Percentiles rank a stretch among this genome's conserved stretches.
Evolutionary conservation across 345 rosid species (phyloP).

Genomic region (Excoecaria cochinchinensis): DNA sequence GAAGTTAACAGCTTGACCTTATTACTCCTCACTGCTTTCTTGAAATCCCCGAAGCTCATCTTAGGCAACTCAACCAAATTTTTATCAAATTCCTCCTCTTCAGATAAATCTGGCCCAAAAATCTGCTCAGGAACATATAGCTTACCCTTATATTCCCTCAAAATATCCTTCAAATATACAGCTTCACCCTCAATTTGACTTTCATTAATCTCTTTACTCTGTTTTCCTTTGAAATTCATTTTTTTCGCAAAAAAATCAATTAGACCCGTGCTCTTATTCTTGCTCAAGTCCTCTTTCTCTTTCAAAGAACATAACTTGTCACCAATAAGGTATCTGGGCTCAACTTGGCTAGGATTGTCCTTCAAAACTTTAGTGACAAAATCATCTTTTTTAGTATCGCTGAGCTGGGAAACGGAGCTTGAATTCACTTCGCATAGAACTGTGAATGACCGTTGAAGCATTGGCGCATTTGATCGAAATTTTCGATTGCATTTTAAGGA

Average conservation of each 20-base stretch:
- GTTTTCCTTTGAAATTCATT: slow-evolving; percentile 37
- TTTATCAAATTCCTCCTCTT: slow-evolving; percentile 72
- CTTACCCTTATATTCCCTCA: slow-evolving; percentile 82
- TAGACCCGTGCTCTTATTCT: slow-evolving; percentile 39
- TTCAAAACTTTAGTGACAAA: slow-evolving; percentile 66
- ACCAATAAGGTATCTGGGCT: slow-evolving; percentile 60
- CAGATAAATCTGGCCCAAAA: slow-evolving; percentile 63
- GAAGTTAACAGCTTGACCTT: slow-evolving; percentile 74
- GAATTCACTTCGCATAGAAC: slow-evolving; percentile 47
- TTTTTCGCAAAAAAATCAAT: slow-evolving; percentile 43
- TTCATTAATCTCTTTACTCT: slow-evolving; percentile 29
- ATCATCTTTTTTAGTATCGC: slow-evolving; percentile 46
- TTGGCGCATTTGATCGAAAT: slow-evolving; percentile 31
- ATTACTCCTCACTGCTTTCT: slow-evolving; percentile 55
- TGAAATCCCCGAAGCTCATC: slow-evolving; percentile 71
- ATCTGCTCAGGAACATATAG: slow-evolving; percentile 89
- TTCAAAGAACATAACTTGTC: slow-evolving; percentile 55
- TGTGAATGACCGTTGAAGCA: slow-evolving; percentile 49
- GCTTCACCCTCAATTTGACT: slow-evolving; percentile 28
- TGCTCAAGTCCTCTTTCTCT: slow-evolving; percentile 54
- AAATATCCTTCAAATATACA: slow-evolving; percentile 72
- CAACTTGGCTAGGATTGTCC: slow-evolving; percentile 85
- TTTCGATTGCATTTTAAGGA: slow-evolving; percentile 27
- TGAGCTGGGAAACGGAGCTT: slow-evolving; percentile 25
- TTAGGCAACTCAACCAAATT: slow-evolving; percentile 60